phyloP scores from a whole-genome alignment of 2,329 filamentous ascomycete species.

The Neofusicoccum umdonicola region DNA sequence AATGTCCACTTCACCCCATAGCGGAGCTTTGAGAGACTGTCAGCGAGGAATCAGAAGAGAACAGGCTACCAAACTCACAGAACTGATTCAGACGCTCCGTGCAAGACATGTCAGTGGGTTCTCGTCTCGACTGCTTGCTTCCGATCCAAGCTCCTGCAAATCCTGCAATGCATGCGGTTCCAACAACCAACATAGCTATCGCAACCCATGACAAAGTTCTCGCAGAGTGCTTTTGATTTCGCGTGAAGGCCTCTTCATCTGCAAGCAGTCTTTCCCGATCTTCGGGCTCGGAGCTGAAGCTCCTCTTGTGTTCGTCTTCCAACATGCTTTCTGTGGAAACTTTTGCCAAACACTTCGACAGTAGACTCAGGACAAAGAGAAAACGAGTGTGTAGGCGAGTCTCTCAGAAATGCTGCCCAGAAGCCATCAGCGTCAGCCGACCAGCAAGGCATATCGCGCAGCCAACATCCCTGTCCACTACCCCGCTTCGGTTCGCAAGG shows the following conservation, averaged over 20 bases:
- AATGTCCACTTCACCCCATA: constrained; percentile 42
- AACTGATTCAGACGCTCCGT: constrained; percentile 31
- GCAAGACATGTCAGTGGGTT: constrained; percentile 27
- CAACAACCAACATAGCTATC: constrained; percentile 20
- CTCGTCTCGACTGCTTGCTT: constrained; percentile 13
- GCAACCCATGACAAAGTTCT: constrained; percentile 21
- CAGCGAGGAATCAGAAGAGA: not conserved
- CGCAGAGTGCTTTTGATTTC: not conserved
- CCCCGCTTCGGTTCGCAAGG: not conserved
- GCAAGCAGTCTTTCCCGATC: constrained; percentile 12
- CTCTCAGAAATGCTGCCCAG: not conserved
- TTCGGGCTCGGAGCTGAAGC: not conserved
- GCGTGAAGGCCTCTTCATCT: not conserved
- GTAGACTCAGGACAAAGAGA: not conserved
- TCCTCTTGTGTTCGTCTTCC: not conserved
- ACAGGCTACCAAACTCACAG: constrained; percentile 22
- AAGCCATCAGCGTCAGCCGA: not conserved
- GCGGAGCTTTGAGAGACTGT: constrained; percentile 26
- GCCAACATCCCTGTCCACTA: not conserved
- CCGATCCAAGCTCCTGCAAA: constrained; percentile 25
- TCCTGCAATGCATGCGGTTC: constrained; percentile 25
- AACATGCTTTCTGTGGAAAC: not conserved
- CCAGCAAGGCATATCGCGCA: not conserved
- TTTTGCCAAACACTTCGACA: not conserved
- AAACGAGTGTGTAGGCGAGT: not conserved